phyloP scores from a whole-genome alignment of 1,284 basidiomycete species.

The Clitocybe nebularis region DNA sequence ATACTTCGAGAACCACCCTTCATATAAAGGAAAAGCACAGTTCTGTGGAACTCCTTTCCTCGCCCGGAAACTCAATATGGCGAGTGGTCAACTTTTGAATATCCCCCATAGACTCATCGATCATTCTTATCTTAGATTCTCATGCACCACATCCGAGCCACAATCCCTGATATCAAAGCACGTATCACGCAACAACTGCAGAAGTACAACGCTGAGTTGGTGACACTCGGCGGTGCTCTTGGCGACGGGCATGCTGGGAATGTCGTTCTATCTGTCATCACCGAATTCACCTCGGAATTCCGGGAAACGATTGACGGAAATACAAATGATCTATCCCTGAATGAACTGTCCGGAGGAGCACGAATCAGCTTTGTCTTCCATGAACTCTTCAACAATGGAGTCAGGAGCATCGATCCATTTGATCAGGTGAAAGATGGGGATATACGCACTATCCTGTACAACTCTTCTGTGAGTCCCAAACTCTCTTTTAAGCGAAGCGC shows the following conservation, averaged over 20 bases:
- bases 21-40: slow-evolving; percentile 90
- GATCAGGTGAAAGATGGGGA: slow-evolving; percentile 98
- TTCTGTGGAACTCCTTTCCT: slow-evolving; percentile 99
- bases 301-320: slow-evolving; percentile 95
- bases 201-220: slow-evolving; percentile 85
- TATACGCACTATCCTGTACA: slow-evolving; percentile 93
- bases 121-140: slow-evolving; percentile 89
- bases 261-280: slow-evolving; percentile 92
- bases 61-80: slow-evolving; percentile 94
- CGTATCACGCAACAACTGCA: slow-evolving; percentile 85
- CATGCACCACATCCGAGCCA: slow-evolving; percentile 97
- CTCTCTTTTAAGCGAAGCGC: background rate
- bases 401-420: slow-evolving; percentile 95
- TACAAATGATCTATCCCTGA: slow-evolving; percentile 90
- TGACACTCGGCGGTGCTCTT: slow-evolving; percentile 81
- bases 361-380: slow-evolving; percentile 99
- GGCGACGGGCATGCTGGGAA: slow-evolving; percentile 86
- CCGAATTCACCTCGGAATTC: slow-evolving; percentile 97
- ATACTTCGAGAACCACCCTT: slow-evolving; percentile 92
- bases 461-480: slow-evolving; percentile 74
- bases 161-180: slow-evolving; percentile 94
- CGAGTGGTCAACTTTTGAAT: slow-evolving; percentile 31
- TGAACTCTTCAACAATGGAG: slow-evolving; percentile 94
- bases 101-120: slow-evolving; percentile 1
- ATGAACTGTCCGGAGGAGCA: slow-evolving; percentile 95